phyloP scores from a whole-genome alignment of 768 basidiomycete species.

The Leccinum barrowsii region DNA sequence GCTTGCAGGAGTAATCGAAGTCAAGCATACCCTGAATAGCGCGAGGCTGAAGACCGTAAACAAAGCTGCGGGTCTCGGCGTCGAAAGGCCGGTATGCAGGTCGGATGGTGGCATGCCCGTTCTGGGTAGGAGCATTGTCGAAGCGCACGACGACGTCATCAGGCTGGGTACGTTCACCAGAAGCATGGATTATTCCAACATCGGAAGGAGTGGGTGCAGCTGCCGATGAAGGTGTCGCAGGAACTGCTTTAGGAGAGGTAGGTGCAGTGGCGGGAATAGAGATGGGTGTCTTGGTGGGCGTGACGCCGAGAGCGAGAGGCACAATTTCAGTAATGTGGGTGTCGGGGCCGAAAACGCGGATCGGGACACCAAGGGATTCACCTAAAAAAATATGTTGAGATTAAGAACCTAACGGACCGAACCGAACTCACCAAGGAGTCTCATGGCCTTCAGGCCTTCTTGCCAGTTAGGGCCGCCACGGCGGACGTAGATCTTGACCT shows the following conservation, averaged over 20 bases:
- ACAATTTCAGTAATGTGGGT: constrained; percentile 99
- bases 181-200: constrained; percentile 71
- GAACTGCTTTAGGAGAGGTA: constrained; percentile 32
- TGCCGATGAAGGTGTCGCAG: constrained; percentile 31
- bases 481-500: constrained; percentile 94
- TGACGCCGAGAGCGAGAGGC: constrained; percentile 89
- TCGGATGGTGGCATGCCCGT: constrained; percentile 42
- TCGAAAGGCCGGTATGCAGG: constrained; percentile 93
- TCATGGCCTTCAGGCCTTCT: constrained; percentile 98
- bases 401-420: background rate
- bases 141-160: constrained; percentile 92
- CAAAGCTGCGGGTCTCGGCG: constrained; percentile 89
- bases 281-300: constrained; percentile 33
- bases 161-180: constrained; percentile 78
- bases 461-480: constrained; percentile 99
- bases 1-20: constrained; percentile 98
- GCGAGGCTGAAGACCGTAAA: constrained; percentile 97
- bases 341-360: constrained; percentile 95
- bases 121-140: constrained; percentile 38
- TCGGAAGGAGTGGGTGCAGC: constrained; percentile 38
- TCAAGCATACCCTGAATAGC: constrained; percentile 99
- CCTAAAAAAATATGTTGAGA: constrained; percentile 24
- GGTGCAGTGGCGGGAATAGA: constrained; percentile 49
- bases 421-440: constrained; percentile 60
- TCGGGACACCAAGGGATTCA: constrained; percentile 95